A percentile compares a stretch with the other conserved stretches of the same genome.
Conservation (phyloP, 129 eudicot species). For the Kitagawia praeruptora region DNA sequence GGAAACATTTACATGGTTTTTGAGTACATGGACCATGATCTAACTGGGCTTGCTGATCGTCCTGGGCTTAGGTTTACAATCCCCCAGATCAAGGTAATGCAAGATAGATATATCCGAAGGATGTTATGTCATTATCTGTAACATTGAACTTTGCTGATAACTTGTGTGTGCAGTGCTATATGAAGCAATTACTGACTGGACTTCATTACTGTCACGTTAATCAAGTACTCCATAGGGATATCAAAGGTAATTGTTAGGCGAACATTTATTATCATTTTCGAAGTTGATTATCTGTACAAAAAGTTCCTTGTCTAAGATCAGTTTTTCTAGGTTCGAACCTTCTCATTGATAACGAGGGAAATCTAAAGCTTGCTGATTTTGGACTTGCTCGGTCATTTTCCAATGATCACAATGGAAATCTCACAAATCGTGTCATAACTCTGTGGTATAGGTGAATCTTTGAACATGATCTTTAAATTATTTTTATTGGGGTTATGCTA, state of each 20-base stretch:
- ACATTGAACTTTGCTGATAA: slow-evolving; percentile 12
- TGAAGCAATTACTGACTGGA: slow-evolving; percentile 62
- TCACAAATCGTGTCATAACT: slow-evolving; percentile 59
- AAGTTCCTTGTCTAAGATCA: neutral
- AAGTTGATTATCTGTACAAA: neutral
- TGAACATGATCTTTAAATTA: neutral
- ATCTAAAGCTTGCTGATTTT: slow-evolving; percentile 63
- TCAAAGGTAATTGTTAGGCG: slow-evolving; percentile 29
- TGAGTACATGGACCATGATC: slow-evolving; percentile 38
- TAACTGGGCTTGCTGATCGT: slow-evolving; percentile 29
- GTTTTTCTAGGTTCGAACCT: slow-evolving; percentile 49
- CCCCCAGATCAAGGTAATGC: slow-evolving; percentile 27
- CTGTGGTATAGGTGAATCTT: slow-evolving; percentile 48
- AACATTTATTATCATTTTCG: neutral
- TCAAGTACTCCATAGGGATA: slow-evolving; percentile 67
- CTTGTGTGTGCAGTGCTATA: slow-evolving; percentile 38
- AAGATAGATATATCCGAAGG: neutral
- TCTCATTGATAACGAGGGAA: slow-evolving; percentile 56
- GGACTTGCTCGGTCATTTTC: slow-evolving; percentile 64
- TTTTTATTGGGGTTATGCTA: neutral
- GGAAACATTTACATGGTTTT: slow-evolving; percentile 37
- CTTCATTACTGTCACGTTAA: slow-evolving; percentile 68
- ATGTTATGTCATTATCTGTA: neutral
- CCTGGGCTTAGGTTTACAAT: slow-evolving; percentile 22
- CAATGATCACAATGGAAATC: slow-evolving; percentile 56